Evolutionary conservation across 192 early-diverging fungal genomes (phyloP), one percentile per base, ranked within the genome.

Genomic region (Umbelopsis ramanniana): DNA sequence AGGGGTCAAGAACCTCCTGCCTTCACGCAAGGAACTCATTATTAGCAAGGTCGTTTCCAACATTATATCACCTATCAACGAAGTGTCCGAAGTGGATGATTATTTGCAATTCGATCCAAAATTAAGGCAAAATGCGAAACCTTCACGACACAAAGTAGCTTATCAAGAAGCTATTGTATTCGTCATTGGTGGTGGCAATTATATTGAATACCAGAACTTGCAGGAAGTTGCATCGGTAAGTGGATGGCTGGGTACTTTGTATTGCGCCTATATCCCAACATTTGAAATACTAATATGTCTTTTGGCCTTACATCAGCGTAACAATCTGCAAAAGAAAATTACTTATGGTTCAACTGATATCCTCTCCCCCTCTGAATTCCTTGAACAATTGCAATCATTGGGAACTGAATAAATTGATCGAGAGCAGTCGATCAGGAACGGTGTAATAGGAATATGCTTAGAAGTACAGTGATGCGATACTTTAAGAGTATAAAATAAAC

Each of bases 161-260:
- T 95, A 93, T 73, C 90, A 94, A 68, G 94, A 98, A 67, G 97
- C 96, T 5, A 92, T 99, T 78, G 98, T 99, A 24, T 98, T 99
- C 89, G 93, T 96, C 12, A 88, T 98, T 47, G 98, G 98, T 29
- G 98, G 98, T 45, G 98, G 98, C 26, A 98, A 98, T 78, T 99
- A 98, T 82, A 83, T 96, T 63, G 98, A 99, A 84, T 96, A 96
- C 79, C 95, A 97, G 73, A 98, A 98, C 81, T 74, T 98, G 75
- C 87, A 90, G 81, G 97, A 98, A 82, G 92, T 90, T 81, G 91
- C 94, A 5, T 84, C 89, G 82, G 92, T 90, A 81, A 68, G 79
- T 54, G n/a, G n/a, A n/a, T n/a, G 29, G 29, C 29, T 29, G 29
- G 3, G 29, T 3, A 3, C 29, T 29, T 29, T 29, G 1, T 29